Conservation (phyloP, 495 filamentous ascomycete species). For the Margaritispora aquatica region DNA sequence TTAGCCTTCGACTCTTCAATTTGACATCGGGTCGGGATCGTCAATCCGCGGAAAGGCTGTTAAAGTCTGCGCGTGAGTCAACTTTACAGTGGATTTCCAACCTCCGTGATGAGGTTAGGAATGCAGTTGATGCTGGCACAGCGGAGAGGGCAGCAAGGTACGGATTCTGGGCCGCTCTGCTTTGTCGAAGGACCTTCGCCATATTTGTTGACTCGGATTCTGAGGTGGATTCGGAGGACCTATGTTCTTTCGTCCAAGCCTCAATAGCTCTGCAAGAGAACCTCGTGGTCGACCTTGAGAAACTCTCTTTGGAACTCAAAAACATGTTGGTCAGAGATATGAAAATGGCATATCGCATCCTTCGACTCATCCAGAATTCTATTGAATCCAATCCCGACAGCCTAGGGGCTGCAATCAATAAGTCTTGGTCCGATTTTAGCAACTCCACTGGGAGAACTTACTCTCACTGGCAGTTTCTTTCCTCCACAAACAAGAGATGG, state of each 20-base stretch:
- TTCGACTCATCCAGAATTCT: conserved; percentile 14
- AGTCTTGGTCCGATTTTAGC: too few relatives aligned
- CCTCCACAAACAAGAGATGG: too few relatives aligned
- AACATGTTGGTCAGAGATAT: conserved; percentile 25
- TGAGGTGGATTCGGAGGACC: conserved; percentile 11
- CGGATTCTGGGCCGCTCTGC: conserved; percentile 39
- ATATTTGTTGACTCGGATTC: conserved; percentile 20
- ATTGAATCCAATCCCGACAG: conserved; percentile 16
- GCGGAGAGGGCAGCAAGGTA: conserved; percentile 33
- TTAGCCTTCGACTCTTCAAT: too few relatives aligned
- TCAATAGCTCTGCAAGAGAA: conserved; percentile 25
- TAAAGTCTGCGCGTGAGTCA: too few relatives aligned
- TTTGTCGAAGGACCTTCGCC: conserved; percentile 44
- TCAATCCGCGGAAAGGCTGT: too few relatives aligned
- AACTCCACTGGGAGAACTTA: too few relatives aligned
- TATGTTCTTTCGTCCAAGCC: conserved; percentile 27
- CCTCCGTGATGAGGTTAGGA: too few relatives aligned
- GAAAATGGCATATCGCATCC: conserved; percentile 9
- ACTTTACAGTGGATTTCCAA: too few relatives aligned
- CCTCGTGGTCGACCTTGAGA: conserved; percentile 20
- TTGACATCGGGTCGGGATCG: too few relatives aligned
- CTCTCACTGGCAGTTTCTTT: too few relatives aligned
- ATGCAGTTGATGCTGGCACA: too few relatives aligned
- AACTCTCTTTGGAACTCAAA: conserved; percentile 16
- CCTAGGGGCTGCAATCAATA: too few relatives aligned